phyloP scores from a whole-genome alignment of 176 grass and related monocot species.

The Aegilops longissima region DNA sequence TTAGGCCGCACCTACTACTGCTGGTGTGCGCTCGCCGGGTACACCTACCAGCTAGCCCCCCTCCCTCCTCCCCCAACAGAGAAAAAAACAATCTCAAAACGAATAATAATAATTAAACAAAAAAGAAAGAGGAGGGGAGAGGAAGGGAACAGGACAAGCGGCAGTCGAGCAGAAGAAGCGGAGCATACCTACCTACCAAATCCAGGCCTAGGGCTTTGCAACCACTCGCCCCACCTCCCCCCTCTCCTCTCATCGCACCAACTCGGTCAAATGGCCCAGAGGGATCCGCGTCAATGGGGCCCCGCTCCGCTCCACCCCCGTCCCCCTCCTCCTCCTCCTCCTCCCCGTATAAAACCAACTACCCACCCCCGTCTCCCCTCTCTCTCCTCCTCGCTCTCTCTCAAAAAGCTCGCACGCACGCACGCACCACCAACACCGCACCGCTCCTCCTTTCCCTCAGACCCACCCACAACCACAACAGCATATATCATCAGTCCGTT shows the following conservation, averaged over 20 bases:
- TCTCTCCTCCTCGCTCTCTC: constrained; percentile 15
- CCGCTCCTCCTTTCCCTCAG: background rate
- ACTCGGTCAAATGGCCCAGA: constrained; percentile 68
- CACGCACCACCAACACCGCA: background rate
- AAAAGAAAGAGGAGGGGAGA: background rate
- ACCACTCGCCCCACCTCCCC: constrained; percentile 37
- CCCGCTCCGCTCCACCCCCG: background rate
- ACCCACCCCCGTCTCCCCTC: background rate
- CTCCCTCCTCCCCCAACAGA: background rate
- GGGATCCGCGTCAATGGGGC: constrained; percentile 54
- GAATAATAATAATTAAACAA: background rate
- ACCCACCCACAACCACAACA: background rate
- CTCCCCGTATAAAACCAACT: constrained; percentile 48
- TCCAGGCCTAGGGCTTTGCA: constrained; percentile 49
- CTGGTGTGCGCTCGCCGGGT: constrained; percentile 21
- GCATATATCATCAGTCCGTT: background rate
- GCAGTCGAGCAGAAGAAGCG: constrained; percentile 38
- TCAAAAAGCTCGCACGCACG: constrained; percentile 29
- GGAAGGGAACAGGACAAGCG: constrained; percentile 42
- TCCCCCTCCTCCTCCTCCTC: background rate
- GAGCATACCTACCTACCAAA: constrained; percentile 61
- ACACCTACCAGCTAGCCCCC: background rate
- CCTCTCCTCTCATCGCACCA: constrained; percentile 36
- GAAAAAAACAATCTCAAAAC: background rate
- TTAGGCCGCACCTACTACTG: background rate